A percentile compares a stretch with the other conserved stretches of the same genome.
These are phyloP conservation scores for Daldinia loculata DNA, from an alignment of 495 filamentous ascomycete genomes.

Conservation along the genomic window DNA sequence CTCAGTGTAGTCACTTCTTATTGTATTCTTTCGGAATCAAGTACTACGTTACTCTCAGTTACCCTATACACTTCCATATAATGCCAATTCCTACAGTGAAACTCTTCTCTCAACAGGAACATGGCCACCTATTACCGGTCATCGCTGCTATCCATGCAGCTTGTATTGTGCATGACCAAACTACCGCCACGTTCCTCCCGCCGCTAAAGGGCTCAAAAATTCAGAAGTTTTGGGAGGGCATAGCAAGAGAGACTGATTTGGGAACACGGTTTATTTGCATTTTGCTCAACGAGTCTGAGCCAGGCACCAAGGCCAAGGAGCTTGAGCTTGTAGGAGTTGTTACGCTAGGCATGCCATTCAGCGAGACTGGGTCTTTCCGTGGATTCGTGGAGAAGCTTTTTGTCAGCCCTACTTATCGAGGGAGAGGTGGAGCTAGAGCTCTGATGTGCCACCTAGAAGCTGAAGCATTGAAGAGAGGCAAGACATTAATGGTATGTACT, in stretches of 20 bases:
- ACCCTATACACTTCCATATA: not conserved
- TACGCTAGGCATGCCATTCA: constrained; percentile 48
- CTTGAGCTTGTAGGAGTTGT: constrained; percentile 42
- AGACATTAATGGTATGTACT: constrained; percentile 49
- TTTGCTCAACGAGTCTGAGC: constrained; percentile 9
- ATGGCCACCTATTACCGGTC: constrained; percentile 2
- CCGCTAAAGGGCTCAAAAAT: constrained; percentile 4
- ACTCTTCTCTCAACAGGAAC: constrained; percentile 8
- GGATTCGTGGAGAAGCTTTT: constrained; percentile 53
- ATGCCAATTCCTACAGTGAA: not conserved
- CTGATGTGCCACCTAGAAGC: constrained; percentile 49
- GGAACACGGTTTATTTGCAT: constrained; percentile 7
- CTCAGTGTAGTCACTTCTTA: not conserved
- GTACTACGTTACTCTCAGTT: not conserved
- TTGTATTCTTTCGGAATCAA: not conserved
- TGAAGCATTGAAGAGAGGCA: constrained; percentile 47
- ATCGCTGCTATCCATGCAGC: constrained; percentile 4
- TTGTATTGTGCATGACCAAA: constrained; percentile 9
- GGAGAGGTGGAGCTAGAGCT: constrained; percentile 45
- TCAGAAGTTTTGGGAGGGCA: not conserved
- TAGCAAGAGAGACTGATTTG: constrained; percentile 1
- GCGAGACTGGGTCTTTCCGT: constrained; percentile 50
- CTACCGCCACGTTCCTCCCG: constrained; percentile 2
- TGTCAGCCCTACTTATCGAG: constrained; percentile 44
- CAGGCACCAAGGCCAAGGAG: not conserved